Evolutionary conservation across 2,329 filamentous ascomycete species (phyloP).

Genomic region (Paraphaeosphaeria minitans): DNA sequence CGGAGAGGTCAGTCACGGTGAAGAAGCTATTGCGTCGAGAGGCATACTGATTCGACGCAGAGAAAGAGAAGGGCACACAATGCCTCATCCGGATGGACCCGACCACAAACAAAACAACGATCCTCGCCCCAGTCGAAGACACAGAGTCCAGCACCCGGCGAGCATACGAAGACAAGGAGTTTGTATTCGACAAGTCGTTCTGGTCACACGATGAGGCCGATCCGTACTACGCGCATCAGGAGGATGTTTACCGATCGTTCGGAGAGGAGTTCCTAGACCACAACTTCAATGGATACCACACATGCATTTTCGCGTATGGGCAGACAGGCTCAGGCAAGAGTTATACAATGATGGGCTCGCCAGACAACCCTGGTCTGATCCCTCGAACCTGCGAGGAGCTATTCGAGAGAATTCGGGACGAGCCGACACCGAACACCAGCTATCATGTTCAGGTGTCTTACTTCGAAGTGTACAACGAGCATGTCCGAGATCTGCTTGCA

Average conservation of each 20-base stretch:
- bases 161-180: conserved; percentile 82
- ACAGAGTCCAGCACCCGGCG: conserved; percentile 68
- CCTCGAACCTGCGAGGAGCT: conserved; percentile 94
- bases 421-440: conserved; percentile 86
- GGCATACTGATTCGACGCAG: conserved; percentile 55
- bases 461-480: conserved; percentile 99
- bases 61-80: conserved; percentile 77
- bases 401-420: conserved; percentile 87
- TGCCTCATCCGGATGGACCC: conserved; percentile 95
- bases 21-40: neutral
- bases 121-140: conserved; percentile 69
- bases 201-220: conserved; percentile 88
- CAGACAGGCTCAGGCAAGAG: conserved; percentile 98
- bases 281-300: conserved; percentile 99
- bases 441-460: conserved; percentile 98
- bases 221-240: conserved; percentile 86
- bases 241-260: conserved; percentile 90
- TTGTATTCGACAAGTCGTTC: conserved; percentile 97
- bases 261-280: conserved; percentile 98
- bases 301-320: conserved; percentile 97
- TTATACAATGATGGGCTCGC: conserved; percentile 95
- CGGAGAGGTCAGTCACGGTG: conserved; percentile 47
- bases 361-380: conserved; percentile 86
- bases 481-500: conserved; percentile 90
- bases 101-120: conserved; percentile 78